phyloP scores from a whole-genome alignment of 129 eudicot species.

The Tanacetum coccineum region DNA sequence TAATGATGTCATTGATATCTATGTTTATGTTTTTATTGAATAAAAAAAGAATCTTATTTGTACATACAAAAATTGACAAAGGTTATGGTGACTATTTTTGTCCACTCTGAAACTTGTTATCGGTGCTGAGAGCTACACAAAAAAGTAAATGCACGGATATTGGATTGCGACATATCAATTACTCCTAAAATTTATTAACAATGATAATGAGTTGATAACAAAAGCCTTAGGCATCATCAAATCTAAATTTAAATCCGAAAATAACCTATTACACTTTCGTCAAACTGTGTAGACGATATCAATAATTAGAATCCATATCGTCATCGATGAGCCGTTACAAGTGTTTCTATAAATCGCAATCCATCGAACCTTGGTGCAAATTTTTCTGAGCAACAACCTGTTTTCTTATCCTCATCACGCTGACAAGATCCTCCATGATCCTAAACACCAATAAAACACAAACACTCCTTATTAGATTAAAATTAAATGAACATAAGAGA shows the following conservation, averaged over 20 bases:
- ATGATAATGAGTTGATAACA: conserved; percentile 15
- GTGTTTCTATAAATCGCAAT: conserved; percentile 77
- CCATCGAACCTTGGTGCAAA: conserved; percentile 86
- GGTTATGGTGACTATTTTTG: conserved; percentile 18
- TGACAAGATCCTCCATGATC: conserved; percentile 22
- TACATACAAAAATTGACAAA: not conserved
- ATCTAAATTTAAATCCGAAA: conserved; percentile 16
- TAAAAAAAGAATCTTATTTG: too few relatives aligned
- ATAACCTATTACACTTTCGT: not conserved
- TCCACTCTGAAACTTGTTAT: conserved; percentile 15
- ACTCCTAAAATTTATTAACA: not conserved
- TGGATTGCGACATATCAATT: conserved; percentile 12
- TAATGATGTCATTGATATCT: too few relatives aligned
- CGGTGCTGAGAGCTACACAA: conserved; percentile 28
- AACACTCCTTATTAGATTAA: too few relatives aligned
- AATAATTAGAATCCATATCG: too few relatives aligned
- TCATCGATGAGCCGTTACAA: conserved; percentile 84
- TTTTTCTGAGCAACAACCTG: conserved; percentile 40
- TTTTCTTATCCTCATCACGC: conserved; percentile 8
- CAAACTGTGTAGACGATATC: not conserved
- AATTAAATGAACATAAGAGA: not conserved
- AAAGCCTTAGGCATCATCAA: conserved; percentile 23
- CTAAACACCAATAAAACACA: conserved; percentile 22
- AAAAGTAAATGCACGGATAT: conserved; percentile 12
- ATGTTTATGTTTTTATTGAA: too few relatives aligned